Percentiles rank a stretch among this genome's conserved stretches.
These are phyloP conservation scores for Ormosia emarginata DNA, from an alignment of 306 rosid genomes.

Conservation along the genomic window DNA sequence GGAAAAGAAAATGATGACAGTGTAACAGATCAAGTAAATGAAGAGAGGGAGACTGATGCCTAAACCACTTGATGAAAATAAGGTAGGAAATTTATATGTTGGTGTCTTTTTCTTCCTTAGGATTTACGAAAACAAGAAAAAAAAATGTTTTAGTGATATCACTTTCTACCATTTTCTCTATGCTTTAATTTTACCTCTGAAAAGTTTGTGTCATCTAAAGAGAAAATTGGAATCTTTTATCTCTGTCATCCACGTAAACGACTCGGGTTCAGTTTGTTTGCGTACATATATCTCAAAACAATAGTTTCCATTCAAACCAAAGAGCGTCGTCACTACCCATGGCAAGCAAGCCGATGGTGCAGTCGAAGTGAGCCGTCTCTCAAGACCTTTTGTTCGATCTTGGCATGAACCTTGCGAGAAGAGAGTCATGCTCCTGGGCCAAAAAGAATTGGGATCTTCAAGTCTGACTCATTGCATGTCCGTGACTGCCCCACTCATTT, in stretches of 20 bases:
- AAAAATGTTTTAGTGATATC: background rate
- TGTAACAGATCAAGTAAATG: slow-evolving; percentile 11
- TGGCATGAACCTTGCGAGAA: too few species aligned
- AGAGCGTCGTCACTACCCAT: background rate
- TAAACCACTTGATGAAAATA: background rate
- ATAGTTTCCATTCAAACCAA: background rate
- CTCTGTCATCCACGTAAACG: background rate
- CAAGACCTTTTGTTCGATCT: too few species aligned
- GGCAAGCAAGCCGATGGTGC: too few species aligned
- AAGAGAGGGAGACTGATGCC: background rate
- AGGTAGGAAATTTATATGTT: background rate
- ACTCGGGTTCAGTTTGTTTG: background rate
- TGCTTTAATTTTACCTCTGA: background rate
- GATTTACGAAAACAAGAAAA: background rate
- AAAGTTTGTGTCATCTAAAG: background rate
- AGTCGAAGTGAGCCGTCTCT: too few species aligned
- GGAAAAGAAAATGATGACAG: background rate
- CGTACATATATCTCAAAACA: background rate
- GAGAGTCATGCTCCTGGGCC: too few species aligned
- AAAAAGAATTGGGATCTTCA: too few species aligned
- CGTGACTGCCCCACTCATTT: too few species aligned
- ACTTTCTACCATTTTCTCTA: background rate
- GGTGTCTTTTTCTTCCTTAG: background rate
- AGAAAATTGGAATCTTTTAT: background rate
- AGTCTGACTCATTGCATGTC: too few species aligned